Evolutionary conservation across 768 basidiomycete genomes (phyloP).

Genomic region (Pulveroboletus frians): DNA sequence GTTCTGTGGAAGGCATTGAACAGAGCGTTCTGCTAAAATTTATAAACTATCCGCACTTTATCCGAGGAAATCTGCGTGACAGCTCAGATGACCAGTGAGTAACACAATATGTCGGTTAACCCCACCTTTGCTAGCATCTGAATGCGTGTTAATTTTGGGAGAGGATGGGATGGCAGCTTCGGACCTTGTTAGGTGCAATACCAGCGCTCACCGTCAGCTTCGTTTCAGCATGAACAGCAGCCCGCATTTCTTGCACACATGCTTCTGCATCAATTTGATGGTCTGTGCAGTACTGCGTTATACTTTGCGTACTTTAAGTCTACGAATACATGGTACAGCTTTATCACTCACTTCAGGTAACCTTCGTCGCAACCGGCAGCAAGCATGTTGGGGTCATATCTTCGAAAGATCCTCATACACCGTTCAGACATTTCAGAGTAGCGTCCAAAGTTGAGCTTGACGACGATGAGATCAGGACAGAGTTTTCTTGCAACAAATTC

Average conservation of each 20-base stretch:
- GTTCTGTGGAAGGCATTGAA: slow-evolving; percentile 45
- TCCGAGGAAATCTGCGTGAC: slow-evolving; percentile 80
- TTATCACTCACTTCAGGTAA: slow-evolving; percentile 70
- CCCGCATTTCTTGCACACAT: slow-evolving; percentile 76
- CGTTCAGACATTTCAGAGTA: slow-evolving; percentile 67
- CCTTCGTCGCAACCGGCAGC: slow-evolving; percentile 85
- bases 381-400: slow-evolving; percentile 73
- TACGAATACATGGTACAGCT: neutral
- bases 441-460: slow-evolving; percentile 51
- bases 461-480: slow-evolving; percentile 80
- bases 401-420: slow-evolving; percentile 63
- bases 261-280: slow-evolving; percentile 60
- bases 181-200: slow-evolving; percentile 90
- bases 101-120: slow-evolving; percentile 33
- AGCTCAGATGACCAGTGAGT: slow-evolving; percentile 2
- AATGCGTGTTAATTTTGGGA: slow-evolving; percentile 11
- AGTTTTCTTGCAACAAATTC: slow-evolving; percentile 92
- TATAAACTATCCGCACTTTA: slow-evolving; percentile 43
- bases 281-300: slow-evolving; percentile 77
- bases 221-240: slow-evolving; percentile 69
- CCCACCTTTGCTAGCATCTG: slow-evolving; percentile 89
- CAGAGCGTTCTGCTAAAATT: neutral
- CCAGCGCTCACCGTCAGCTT: slow-evolving; percentile 90
- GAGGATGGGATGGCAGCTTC: slow-evolving; percentile 23
- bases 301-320: slow-evolving; percentile 40